Conservation (phyloP, 176 grass and related monocot species). For the Aegilops longissima region DNA sequence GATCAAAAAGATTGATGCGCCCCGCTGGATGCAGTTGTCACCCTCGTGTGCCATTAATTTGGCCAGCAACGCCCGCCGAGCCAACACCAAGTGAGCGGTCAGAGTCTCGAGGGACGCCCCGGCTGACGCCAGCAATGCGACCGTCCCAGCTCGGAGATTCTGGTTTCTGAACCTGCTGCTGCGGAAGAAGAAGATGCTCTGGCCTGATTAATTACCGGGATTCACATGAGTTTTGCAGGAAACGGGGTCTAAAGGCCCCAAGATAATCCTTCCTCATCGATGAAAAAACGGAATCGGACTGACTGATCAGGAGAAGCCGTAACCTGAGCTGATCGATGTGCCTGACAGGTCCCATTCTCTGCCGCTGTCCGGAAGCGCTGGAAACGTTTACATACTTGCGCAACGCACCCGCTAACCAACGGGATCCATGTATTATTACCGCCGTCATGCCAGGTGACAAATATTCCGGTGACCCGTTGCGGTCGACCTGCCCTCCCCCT, state of each 20-base stretch:
- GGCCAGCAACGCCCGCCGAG: not conserved
- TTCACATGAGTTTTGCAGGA: no score
- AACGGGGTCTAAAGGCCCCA: no score
- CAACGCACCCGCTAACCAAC: not conserved
- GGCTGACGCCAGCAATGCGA: not conserved
- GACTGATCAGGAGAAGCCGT: not conserved
- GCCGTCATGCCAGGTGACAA: not conserved
- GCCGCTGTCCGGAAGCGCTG: not conserved
- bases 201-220: no score
- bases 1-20: constrained; percentile 2
- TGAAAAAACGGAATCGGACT: not conserved
- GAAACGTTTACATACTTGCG: not conserved
- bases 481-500: not conserved
- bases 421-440: not conserved
- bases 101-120: not conserved
- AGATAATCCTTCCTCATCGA: no score
- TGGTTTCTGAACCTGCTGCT: no score
- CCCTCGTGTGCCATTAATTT: constrained; percentile 25
- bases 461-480: not conserved
- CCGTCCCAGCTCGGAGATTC: no score
- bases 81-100: not conserved
- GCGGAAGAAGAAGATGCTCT: not conserved
- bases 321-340: not conserved
- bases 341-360: not conserved
- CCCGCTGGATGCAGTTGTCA: constrained; percentile 7